Conservation (phyloP, 2,329 filamentous ascomycete species). For the Magnaporthiopsis poae region DNA sequence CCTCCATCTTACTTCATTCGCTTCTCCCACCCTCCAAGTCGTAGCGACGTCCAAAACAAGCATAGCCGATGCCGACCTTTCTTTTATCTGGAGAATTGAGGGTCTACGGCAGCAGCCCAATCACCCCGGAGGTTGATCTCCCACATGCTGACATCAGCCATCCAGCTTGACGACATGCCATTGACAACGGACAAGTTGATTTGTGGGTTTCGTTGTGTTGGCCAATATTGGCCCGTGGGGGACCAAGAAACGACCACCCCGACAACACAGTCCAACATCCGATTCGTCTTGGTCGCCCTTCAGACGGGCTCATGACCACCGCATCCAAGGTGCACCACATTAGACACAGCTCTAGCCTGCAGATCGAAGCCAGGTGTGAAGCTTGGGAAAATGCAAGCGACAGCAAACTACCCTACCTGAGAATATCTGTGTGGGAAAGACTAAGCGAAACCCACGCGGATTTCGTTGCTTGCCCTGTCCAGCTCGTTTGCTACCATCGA, state of each 20-base stretch:
- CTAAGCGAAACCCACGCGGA: too few relatives aligned
- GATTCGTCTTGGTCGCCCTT: background rate
- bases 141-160: background rate
- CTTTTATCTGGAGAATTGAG: background rate
- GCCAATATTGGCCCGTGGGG: background rate
- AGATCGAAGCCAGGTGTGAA: background rate
- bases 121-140: background rate
- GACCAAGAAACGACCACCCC: background rate
- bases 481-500: background rate
- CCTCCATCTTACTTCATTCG: background rate
- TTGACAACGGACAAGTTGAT: background rate
- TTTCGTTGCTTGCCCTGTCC: background rate
- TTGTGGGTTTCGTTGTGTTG: background rate
- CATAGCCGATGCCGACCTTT: background rate
- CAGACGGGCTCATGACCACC: background rate
- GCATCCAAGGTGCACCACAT: background rate
- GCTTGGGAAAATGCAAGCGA: background rate
- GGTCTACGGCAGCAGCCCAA: background rate
- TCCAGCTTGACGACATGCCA: background rate
- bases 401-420: background rate
- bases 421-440: too few relatives aligned
- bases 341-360: background rate
- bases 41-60: background rate
- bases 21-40: background rate
- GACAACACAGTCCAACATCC: background rate